A percentile compares a stretch with the other conserved stretches of the same genome.
Conservation (phyloP, 2,329 filamentous ascomycete genomes). For the Dactylellina leptospora region DNA sequence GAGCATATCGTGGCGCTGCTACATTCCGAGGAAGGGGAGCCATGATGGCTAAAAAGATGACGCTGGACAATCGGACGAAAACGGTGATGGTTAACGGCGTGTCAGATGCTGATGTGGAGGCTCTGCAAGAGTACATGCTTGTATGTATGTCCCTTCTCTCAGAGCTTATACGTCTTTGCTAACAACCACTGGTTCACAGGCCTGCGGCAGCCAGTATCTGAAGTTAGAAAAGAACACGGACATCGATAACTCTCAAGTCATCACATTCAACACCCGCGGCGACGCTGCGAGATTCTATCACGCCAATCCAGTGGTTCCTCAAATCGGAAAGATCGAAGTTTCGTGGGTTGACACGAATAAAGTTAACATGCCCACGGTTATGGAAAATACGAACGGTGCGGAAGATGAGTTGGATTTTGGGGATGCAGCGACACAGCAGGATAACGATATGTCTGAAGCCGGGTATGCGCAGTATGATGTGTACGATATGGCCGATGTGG, state of each 20-base stretch:
- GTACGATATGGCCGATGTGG: constrained; percentile 51
- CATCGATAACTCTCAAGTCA: constrained; percentile 58
- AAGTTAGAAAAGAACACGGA: constrained; percentile 55
- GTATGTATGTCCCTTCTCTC: constrained; percentile 62
- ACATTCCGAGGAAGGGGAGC: constrained; percentile 58
- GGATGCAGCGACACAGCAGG: background rate
- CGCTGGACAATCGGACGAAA: constrained; percentile 79
- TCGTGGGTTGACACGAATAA: constrained; percentile 42
- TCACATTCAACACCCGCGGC: constrained; percentile 67
- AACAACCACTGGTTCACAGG: constrained; percentile 51
- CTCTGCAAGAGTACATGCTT: constrained; percentile 75
- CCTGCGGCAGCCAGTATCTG: constrained; percentile 55
- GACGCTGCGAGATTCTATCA: constrained; percentile 47
- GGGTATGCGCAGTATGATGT: constrained; percentile 41
- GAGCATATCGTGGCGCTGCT: constrained; percentile 64
- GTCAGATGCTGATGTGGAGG: constrained; percentile 72
- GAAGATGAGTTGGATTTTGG: constrained; percentile 24
- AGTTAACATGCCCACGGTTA: background rate
- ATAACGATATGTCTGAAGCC: background rate
- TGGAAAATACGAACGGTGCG: background rate
- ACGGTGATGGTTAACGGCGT: constrained; percentile 73
- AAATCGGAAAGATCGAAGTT: constrained; percentile 37
- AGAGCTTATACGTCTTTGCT: constrained; percentile 27
- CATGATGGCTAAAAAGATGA: constrained; percentile 65
- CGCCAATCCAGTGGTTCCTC: constrained; percentile 16